Percentiles rank a stretch among this genome's conserved stretches.
These are phyloP conservation scores for Arthroderma sp. DNA, from an alignment of 2,329 filamentous ascomycete genomes.

Conservation along the genomic window DNA sequence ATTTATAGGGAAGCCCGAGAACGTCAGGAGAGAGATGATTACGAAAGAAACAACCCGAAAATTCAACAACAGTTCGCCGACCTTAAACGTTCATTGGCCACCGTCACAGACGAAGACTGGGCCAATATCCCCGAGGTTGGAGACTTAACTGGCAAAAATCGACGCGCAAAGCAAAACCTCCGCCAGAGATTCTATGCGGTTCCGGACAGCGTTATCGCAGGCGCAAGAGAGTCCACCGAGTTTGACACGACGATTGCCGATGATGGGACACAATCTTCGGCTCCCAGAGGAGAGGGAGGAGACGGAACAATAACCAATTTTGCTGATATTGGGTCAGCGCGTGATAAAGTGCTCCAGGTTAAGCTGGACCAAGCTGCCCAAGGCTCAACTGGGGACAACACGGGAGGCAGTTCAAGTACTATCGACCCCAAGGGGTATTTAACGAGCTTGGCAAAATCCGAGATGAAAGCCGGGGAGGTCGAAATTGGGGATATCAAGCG, in stretches of 20 bases:
- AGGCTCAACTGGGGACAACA: constrained; percentile 54
- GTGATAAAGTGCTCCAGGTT: constrained; percentile 93
- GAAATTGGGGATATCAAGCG: constrained; percentile 92
- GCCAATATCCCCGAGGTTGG: constrained; percentile 89
- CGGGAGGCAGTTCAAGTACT: constrained; percentile 68
- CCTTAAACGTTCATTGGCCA: constrained; percentile 76
- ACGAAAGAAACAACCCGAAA: constrained; percentile 94
- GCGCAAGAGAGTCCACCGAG: constrained; percentile 66
- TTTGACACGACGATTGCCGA: constrained; percentile 81
- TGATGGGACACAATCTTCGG: constrained; percentile 48
- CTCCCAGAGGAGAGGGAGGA: constrained; percentile 32
- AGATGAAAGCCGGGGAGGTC: constrained; percentile 63
- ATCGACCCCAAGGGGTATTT: constrained; percentile 95
- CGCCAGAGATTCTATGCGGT: constrained; percentile 88
- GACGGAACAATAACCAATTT: constrained; percentile 97
- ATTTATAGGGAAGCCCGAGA: constrained; percentile 82
- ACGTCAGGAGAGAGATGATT: constrained; percentile 78
- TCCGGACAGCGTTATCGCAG: constrained; percentile 85
- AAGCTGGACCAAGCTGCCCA: constrained; percentile 78
- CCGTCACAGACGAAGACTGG: constrained; percentile 92
- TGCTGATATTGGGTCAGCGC: constrained; percentile 87
- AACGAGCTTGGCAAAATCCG: constrained; percentile 74
- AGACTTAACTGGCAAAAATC: constrained; percentile 88
- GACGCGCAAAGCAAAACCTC: constrained; percentile 68
- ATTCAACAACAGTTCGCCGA: constrained; percentile 97